Base-by-base conservation (phyloP, 805 yeast genomes). In the Candida saitoana region DNA sequence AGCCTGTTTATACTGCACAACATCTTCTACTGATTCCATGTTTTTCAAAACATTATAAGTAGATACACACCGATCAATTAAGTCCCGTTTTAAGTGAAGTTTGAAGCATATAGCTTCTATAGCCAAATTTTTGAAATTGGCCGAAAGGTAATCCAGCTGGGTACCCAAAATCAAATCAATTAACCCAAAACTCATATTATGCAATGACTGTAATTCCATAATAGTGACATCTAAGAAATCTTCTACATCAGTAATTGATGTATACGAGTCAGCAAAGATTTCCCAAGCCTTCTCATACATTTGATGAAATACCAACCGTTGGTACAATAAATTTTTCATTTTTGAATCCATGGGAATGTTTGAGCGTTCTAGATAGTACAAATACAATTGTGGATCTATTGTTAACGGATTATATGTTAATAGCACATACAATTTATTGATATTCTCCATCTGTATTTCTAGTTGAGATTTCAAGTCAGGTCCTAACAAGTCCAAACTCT, bases 191-290 rank as follows among this genome's bases (percentile, higher is more conserved):
- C 39, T 40, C n/a, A 47, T 11, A 38, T 58, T 52, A 29, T 55
- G 48, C 31, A 47, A 47, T 4, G 47, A 45, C 25, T 40, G 38
- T 15, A 64, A 44, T 12, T 49, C 46, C 3, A 42, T 34, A n/a
- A 52, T 45, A 7, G 64, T 49, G 18, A 55, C 42, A 12, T 63
- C 71, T 22, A 66, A 49, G 30, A 60, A 49, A 12, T 67, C 72
- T 42, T 69, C 73, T 17, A 68, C 48, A 39, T 68, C 74, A 15
- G 54, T 54, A 14, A 69, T 51, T 14, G 65, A 54, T 16, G 59
- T 50, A 8, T 56, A 49, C 11, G 57, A 57, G 20, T 51, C 54
- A 2, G 63, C 32, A 27, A 57, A 49, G 9, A 60, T 41, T 7
- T 45, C 43, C 73, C 73, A 69, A 37, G 63, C 54, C 11, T 47